Percentiles rank a stretch among this genome's conserved stretches.
Conservation (phyloP, 2,329 filamentous ascomycete genomes). For the Thermoascus crustaceus region DNA sequence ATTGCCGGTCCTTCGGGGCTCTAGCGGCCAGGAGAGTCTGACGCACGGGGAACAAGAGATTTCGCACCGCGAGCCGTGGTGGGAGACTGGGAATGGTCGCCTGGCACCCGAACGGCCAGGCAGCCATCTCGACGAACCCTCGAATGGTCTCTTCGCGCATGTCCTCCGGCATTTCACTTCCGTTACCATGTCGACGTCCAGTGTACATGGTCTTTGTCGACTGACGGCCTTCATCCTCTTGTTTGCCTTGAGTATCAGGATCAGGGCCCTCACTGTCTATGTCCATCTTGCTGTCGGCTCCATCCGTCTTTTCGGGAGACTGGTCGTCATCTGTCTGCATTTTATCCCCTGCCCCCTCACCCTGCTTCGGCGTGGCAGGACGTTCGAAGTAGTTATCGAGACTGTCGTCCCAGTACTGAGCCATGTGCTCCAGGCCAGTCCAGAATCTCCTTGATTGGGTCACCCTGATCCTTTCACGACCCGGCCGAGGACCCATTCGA, state of each 20-base stretch:
- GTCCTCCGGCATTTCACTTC: conserved; percentile 51
- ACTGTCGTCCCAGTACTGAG: conserved; percentile 55
- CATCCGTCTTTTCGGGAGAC: conserved; percentile 13
- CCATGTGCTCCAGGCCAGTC: conserved; percentile 50
- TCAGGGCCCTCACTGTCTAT: conserved; percentile 5
- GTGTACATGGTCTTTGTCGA: conserved; percentile 39
- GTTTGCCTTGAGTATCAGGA: conserved; percentile 6
- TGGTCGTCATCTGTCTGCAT: conserved; percentile 12
- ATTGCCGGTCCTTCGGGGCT: conserved; percentile 44
- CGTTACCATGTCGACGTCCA: conserved; percentile 50
- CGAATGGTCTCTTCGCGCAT: conserved; percentile 49
- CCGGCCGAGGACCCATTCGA: conserved; percentile 38
- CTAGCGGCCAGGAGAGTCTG: conserved; percentile 49
- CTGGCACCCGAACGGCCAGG: conserved; percentile 51
- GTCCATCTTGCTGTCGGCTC: conserved; percentile 10
- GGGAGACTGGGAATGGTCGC: conserved; percentile 40
- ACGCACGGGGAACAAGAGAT: conserved; percentile 48
- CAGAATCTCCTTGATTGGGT: conserved; percentile 54
- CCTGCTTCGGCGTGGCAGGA: conserved; percentile 18
- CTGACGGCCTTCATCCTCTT: conserved; percentile 1
- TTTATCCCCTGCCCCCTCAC: conserved; percentile 8
- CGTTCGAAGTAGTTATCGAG: conserved; percentile 48
- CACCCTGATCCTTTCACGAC: conserved; percentile 41
- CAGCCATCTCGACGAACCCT: conserved; percentile 49
- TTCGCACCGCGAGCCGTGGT: conserved; percentile 41